Evolutionary conservation across 768 basidiomycete genomes (phyloP), one percentile per base, ranked within the genome.

Genomic region (Suillus placidus): DNA sequence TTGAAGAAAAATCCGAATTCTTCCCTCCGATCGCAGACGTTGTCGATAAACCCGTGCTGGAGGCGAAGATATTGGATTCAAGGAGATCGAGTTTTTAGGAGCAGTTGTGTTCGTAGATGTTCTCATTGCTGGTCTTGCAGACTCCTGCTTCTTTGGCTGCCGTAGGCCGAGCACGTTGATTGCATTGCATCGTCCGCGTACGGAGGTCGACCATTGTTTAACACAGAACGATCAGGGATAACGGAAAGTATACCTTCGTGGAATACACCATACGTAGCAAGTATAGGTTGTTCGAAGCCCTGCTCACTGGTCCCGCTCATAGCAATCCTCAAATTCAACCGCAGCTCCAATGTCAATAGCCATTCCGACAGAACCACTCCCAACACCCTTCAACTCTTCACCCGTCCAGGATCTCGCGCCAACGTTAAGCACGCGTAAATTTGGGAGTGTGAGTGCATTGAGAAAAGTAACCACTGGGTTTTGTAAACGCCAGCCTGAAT

Each of bases 111-210:
- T 37, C 37, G 26, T 26, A 26, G 26, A 26, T 26, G 26, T 26
- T 26, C 26, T 26, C 26, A 26, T 26, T 26, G 26, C 26, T 26
- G 26, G 26, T 26, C 1, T 1, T 26, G 26, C 26, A 26, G 26
- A 26, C 26, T 26, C 26, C 26, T 26, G 26, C 26, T 26, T 26
- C 26, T 37, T 37, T 14, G 14, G 8, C 20, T 43, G 16, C 8
- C 8, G 43, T 14, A 20, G 43, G 43, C 75, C 68, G 3, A 69
- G 43, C 20, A n/a, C 20, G 2, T 58, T 55, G 63, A 80, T 80
- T 14, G 63, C 61, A 32, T 72, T 14, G 63, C 61, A 32, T 73
- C 72, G 58, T 78, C 72, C 6, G 47, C 30, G 54, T 65, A 72
- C 3, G 23, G 12, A 26, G 6, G 23, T 51, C 3, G 26, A 51